Conservation (phyloP, 1,284 basidiomycete species). For the Polyporus tsugae region DNA sequence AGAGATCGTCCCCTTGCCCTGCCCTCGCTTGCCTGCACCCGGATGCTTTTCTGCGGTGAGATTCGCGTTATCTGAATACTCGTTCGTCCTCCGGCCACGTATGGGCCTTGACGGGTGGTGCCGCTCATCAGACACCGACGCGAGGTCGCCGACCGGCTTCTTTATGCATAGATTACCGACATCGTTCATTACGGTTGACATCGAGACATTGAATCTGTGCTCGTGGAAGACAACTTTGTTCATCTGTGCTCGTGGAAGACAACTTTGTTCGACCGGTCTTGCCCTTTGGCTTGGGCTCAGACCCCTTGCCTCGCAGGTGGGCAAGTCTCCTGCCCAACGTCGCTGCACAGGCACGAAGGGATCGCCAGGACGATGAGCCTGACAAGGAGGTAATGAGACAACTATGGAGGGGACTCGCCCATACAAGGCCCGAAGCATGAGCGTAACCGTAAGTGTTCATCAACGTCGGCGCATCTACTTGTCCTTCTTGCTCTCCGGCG, state of each 20-base stretch:
- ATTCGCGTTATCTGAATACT: neutral
- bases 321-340: neutral
- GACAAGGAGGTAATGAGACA: neutral
- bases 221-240: neutral
- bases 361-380: neutral
- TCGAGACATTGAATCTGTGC: neutral
- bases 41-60: constrained; percentile 14
- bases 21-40: constrained; percentile 10
- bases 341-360: neutral
- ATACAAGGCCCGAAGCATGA: neutral
- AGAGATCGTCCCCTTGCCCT: constrained; percentile 7
- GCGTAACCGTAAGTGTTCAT: constrained; percentile 2
- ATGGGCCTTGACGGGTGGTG: neutral
- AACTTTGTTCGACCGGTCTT: neutral
- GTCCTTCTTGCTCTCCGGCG: constrained; percentile 46
- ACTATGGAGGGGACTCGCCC: neutral
- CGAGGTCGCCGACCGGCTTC: constrained; percentile 3
- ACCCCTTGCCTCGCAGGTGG: neutral
- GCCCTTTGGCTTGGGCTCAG: neutral
- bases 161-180: constrained; percentile 19
- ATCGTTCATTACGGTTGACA: constrained; percentile 15
- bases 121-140: constrained; percentile 21
- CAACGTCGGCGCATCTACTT: constrained; percentile 34
- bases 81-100: neutral
- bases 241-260: neutral